Evolutionary conservation across 2,329 filamentous ascomycete genomes (phyloP).

Genomic region (Hirsutella minnesotensis): DNA sequence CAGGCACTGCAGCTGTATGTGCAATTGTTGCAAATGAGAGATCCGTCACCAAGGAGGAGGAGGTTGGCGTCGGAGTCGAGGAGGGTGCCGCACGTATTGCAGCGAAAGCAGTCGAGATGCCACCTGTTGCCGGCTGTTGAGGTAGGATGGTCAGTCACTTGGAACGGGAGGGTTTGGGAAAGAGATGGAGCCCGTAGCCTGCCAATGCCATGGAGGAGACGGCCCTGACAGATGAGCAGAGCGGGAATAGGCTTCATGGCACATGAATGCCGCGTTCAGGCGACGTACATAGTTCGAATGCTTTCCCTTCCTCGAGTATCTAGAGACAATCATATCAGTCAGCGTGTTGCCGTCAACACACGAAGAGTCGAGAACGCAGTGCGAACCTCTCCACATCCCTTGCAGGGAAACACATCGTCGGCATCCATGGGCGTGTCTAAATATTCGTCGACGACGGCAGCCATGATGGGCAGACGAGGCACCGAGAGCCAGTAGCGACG

Average conservation of each 20-base stretch:
- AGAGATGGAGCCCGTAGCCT: background rate
- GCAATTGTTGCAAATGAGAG: conserved; percentile 97
- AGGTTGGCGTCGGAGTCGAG: conserved; percentile 98
- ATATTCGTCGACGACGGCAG: conserved; percentile 46
- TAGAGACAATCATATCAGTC: conserved; percentile 22
- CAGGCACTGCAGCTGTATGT: conserved; percentile 98
- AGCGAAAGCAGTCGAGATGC: conserved; percentile 98
- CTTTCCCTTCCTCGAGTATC: conserved; percentile 97
- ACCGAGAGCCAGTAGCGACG: too few species aligned
- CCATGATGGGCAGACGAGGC: conserved; percentile 22
- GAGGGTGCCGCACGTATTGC: conserved; percentile 87
- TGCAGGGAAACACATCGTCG: conserved; percentile 81
- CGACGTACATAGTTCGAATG: conserved; percentile 81
- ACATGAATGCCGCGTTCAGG: background rate
- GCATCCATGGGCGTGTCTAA: conserved; percentile 57
- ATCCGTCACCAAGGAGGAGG: conserved; percentile 90
- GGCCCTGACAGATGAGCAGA: background rate
- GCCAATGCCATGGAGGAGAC: background rate
- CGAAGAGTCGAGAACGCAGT: conserved; percentile 5
- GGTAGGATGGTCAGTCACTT: background rate
- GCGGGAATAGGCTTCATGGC: background rate
- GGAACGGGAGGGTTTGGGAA: background rate
- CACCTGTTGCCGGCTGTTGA: conserved; percentile 78
- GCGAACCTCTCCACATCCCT: conserved; percentile 80
- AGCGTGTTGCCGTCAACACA: background rate